Evolutionary conservation across 1,284 basidiomycete species (phyloP).

Genomic region (Pterulicium gracile): DNA sequence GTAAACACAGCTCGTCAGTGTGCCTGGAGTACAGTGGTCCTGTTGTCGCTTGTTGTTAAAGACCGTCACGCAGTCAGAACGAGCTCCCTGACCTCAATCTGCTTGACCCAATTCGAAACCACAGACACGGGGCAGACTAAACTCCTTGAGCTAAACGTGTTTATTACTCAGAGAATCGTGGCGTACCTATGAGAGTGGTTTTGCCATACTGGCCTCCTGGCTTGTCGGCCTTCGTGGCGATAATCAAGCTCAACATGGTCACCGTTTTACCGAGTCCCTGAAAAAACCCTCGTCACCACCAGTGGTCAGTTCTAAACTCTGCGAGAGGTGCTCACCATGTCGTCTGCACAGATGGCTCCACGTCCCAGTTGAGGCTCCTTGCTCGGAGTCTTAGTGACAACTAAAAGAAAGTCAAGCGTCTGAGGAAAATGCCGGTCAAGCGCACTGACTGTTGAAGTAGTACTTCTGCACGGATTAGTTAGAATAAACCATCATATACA

Average conservation of each 20-base stretch:
- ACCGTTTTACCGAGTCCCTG: constrained; percentile 60
- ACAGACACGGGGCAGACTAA: constrained; percentile 81
- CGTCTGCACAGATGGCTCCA: constrained; percentile 81
- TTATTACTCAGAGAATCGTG: constrained; percentile 4
- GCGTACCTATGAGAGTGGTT: constrained; percentile 65
- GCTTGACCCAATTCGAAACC: constrained; percentile 86
- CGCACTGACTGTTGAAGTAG: constrained; percentile 53
- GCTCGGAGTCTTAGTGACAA: constrained; percentile 67
- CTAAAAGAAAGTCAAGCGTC: constrained; percentile 20
- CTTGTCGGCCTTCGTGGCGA: constrained; percentile 63
- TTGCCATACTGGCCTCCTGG: constrained; percentile 40
- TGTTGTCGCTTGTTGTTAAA: constrained; percentile 13
- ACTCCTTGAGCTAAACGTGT: neutral
- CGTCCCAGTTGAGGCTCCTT: constrained; percentile 58
- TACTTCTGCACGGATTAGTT: constrained; percentile 29
- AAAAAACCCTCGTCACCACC: constrained; percentile 29
- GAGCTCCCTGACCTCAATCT: constrained; percentile 33
- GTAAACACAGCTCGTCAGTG: constrained; percentile 54
- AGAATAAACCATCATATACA: constrained; percentile 1
- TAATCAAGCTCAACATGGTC: constrained; percentile 67
- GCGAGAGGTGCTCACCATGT: constrained; percentile 60
- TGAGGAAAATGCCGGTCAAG: constrained; percentile 2
- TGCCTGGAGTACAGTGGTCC: constrained; percentile 58
- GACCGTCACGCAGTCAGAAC: neutral
- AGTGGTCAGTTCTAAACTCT: neutral